phyloP scores from a whole-genome alignment of 2,329 filamentous ascomycete genomes.

The Raffaelea ambrosiae region DNA sequence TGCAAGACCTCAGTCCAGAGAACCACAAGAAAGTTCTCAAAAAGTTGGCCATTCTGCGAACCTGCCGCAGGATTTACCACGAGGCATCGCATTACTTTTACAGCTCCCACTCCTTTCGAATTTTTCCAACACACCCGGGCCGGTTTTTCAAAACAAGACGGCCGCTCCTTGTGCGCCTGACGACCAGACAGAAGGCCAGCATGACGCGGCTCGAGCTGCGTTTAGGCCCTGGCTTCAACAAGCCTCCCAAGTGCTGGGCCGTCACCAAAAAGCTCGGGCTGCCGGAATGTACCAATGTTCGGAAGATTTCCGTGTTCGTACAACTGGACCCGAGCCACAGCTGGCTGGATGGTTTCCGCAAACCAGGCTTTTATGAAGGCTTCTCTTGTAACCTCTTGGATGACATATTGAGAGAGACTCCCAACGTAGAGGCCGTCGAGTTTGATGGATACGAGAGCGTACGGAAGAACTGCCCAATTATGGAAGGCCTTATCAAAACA shows the following conservation, averaged over 20 bases:
- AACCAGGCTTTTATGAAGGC: slow-evolving; percentile 60
- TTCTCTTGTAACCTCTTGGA: slow-evolving; percentile 53
- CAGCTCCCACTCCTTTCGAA: slow-evolving; percentile 49
- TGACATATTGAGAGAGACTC: slow-evolving; percentile 47
- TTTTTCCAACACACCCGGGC: slow-evolving; percentile 58
- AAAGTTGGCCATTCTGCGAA: slow-evolving; percentile 51
- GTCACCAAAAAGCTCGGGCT: slow-evolving; percentile 58
- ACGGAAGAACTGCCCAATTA: slow-evolving; percentile 55
- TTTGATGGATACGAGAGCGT: slow-evolving; percentile 64
- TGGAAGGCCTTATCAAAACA: slow-evolving; percentile 49
- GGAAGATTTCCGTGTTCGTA: slow-evolving; percentile 57
- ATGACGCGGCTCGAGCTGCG: slow-evolving; percentile 61
- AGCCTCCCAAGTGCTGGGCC: slow-evolving; percentile 62
- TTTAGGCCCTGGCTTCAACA: slow-evolving; percentile 64
- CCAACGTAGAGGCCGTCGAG: slow-evolving; percentile 48
- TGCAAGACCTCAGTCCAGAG: slow-evolving; percentile 58
- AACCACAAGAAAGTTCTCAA: slow-evolving; percentile 56
- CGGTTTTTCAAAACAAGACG: slow-evolving; percentile 66
- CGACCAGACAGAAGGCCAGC: slow-evolving; percentile 47
- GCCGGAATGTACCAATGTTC: slow-evolving; percentile 49
- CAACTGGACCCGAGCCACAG: slow-evolving; percentile 63
- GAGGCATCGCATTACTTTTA: slow-evolving; percentile 62
- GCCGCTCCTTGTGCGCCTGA: slow-evolving; percentile 60
- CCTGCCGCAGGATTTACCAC: slow-evolving; percentile 49
- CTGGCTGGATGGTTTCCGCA: slow-evolving; percentile 59